phyloP scores from a whole-genome alignment of 164 flowering plant species.

The Saururus chinensis region DNA sequence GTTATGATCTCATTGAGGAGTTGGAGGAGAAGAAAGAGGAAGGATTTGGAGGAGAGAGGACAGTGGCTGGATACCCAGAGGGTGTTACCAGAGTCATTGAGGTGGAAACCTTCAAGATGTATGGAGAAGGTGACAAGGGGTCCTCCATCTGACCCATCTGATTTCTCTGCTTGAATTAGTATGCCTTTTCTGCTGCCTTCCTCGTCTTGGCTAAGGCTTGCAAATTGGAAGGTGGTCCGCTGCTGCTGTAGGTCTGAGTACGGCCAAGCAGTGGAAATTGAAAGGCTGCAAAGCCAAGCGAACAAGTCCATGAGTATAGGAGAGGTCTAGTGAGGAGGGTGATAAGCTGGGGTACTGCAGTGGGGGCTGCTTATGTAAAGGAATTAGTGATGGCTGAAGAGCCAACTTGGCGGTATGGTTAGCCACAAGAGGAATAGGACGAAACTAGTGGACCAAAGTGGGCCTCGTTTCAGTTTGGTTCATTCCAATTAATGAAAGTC shows the following conservation, averaged over 20 bases:
- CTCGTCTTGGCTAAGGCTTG: slow-evolving; percentile 2
- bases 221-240: slow-evolving; percentile 28
- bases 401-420: slow-evolving; percentile 30
- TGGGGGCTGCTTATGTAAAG: neutral
- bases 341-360: neutral
- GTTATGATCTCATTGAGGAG: slow-evolving; percentile 61
- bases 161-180: slow-evolving; percentile 52
- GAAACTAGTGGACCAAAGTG: slow-evolving; percentile 23
- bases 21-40: slow-evolving; percentile 66
- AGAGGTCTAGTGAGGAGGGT: neutral
- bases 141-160: slow-evolving; percentile 32
- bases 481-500: slow-evolving; percentile 1
- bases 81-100: slow-evolving; percentile 11
- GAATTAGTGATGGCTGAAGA: slow-evolving; percentile 32
- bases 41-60: slow-evolving; percentile 42
- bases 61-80: slow-evolving; percentile 79
- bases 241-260: too few species aligned
- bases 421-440: slow-evolving; percentile 17
- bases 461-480: slow-evolving; percentile 10
- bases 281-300: slow-evolving; percentile 81
- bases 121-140: slow-evolving; percentile 43
- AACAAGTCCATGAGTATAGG: slow-evolving; percentile 44
- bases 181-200: slow-evolving; percentile 26
- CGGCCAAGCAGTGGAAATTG: slow-evolving; percentile 34
- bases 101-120: slow-evolving; percentile 29